These are phyloP conservation scores for Sphagnum tenellum DNA, from an alignment of 225 moss, liverwort and hornwort species.

Conservation along the genomic window DNA sequence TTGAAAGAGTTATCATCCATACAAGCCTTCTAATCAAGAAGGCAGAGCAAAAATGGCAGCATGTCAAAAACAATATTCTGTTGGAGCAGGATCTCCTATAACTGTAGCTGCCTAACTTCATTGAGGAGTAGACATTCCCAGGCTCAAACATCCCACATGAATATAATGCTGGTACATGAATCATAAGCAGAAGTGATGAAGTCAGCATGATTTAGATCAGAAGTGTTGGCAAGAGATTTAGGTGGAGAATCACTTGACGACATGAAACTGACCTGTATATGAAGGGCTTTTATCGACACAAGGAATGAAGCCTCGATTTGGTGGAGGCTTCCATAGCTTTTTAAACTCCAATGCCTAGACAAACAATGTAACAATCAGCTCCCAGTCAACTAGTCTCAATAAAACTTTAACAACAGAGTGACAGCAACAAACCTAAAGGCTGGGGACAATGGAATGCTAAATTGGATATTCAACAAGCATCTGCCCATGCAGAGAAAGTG, in stretches of 20 bases:
- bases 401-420: no score
- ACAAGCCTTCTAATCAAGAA: no score
- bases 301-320: slow-evolving; percentile 57
- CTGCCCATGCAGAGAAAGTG: no score
- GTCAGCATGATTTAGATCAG: no score
- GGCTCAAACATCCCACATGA: no score
- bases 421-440: no score
- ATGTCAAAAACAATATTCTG: background rate
- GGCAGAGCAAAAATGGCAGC: background rate
- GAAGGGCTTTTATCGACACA: slow-evolving; percentile 58
- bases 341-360: slow-evolving; percentile 7
- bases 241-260: slow-evolving; percentile 6
- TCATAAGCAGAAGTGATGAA: no score
- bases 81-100: background rate
- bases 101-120: background rate
- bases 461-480: no score
- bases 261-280: slow-evolving; percentile 41
- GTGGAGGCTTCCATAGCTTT: slow-evolving; percentile 81
- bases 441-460: no score
- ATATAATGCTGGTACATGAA: no score
- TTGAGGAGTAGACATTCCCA: background rate
- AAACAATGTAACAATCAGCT: slow-evolving; percentile 2
- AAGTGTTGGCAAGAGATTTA: no score
- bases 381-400: no score
- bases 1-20: background rate